A percentile compares a stretch with the other conserved stretches of the same genome.
phyloP scores from a whole-genome alignment of 495 filamentous ascomycete species.

The Tuber microsphaerosporum region DNA sequence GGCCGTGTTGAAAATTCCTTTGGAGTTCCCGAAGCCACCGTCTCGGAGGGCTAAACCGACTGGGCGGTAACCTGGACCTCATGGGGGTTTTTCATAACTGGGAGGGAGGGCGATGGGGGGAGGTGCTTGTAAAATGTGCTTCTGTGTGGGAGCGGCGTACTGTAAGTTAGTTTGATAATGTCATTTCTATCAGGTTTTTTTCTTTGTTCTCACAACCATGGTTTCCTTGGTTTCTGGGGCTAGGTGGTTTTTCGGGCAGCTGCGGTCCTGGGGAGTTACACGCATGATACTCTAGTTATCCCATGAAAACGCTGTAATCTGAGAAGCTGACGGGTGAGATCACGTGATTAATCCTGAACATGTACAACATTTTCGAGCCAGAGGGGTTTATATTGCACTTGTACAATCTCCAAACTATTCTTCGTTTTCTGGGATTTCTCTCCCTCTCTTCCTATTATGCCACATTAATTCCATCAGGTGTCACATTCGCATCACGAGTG shows the following conservation, averaged over 20 bases:
- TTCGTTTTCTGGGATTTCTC: neutral
- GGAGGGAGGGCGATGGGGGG: neutral
- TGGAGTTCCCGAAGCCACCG: slow-evolving; percentile 66
- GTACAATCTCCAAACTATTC: neutral
- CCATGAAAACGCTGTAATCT: neutral
- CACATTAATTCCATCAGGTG: neutral
- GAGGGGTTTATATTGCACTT: neutral
- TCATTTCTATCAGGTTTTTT: neutral
- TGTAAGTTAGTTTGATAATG: neutral
- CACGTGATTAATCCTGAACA: neutral
- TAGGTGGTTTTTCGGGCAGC: neutral
- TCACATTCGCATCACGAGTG: neutral
- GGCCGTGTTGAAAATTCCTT: slow-evolving; percentile 66
- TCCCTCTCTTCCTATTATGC: neutral
- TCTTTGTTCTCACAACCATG: neutral
- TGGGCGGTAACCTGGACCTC: slow-evolving; percentile 8
- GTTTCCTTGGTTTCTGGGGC: neutral
- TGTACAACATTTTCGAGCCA: neutral
- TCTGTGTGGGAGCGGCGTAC: neutral
- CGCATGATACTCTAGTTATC: neutral
- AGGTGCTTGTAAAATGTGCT: neutral
- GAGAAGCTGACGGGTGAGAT: neutral
- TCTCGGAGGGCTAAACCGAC: slow-evolving; percentile 26
- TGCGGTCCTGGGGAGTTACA: neutral
- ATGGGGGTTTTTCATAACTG: neutral